These are phyloP conservation scores for Coemansia sp. DNA, from an alignment of 192 early-diverging fungal genomes.

Conservation along the genomic window DNA sequence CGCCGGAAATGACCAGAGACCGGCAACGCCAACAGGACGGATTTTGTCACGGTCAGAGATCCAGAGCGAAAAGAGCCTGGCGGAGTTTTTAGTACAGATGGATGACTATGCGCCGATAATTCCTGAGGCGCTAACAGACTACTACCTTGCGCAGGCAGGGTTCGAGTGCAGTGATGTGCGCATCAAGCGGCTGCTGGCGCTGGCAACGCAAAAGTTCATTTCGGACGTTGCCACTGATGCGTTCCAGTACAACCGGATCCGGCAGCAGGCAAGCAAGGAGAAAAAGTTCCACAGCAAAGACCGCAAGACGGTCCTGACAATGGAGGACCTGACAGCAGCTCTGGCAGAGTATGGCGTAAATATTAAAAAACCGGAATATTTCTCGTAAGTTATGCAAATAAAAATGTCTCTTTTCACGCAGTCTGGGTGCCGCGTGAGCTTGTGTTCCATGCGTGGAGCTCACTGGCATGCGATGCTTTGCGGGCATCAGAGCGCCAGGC, in stretches of 20 bases:
- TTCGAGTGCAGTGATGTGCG: slow-evolving; percentile 69
- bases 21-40: slow-evolving; percentile 20
- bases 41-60: slow-evolving; percentile 41
- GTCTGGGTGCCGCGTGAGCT: slow-evolving; percentile 45
- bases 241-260: slow-evolving; percentile 66
- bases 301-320: slow-evolving; percentile 82
- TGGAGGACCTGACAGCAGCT: slow-evolving; percentile 90
- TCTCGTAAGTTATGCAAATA: slow-evolving; percentile 47
- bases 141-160: slow-evolving; percentile 71
- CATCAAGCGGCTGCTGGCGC: slow-evolving; percentile 65
- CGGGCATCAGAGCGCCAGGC: slow-evolving; percentile 40
- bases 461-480: slow-evolving; percentile 23
- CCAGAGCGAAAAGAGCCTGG: slow-evolving; percentile 69
- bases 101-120: slow-evolving; percentile 66
- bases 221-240: slow-evolving; percentile 73
- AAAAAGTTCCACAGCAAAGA: slow-evolving; percentile 59
- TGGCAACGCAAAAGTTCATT: slow-evolving; percentile 78
- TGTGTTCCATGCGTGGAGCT: slow-evolving; percentile 34
- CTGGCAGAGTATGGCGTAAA: slow-evolving; percentile 92
- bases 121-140: slow-evolving; percentile 91
- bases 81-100: slow-evolving; percentile 86
- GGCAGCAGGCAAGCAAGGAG: slow-evolving; percentile 57
- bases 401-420: not conserved
- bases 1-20: slow-evolving; percentile 12
- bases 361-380: slow-evolving; percentile 95